phyloP scores from a whole-genome alignment of 108 stramenopile species.

The Conticribra weissflogii region DNA sequence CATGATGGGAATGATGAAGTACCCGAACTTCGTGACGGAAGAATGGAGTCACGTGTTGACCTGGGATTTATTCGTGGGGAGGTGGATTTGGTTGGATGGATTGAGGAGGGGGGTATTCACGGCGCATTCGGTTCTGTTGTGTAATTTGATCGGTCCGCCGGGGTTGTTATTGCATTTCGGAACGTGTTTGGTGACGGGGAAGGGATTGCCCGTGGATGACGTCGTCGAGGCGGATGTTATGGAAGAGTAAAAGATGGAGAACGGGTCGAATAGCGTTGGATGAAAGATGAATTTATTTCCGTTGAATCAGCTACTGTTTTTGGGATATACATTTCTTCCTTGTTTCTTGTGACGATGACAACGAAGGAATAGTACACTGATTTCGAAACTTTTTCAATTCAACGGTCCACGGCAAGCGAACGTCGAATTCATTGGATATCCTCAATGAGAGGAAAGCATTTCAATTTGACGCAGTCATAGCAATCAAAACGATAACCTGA shows the following conservation, averaged over 20 bases:
- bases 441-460: no score
- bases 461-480: no score
- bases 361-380: no score
- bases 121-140: constrained; percentile 77
- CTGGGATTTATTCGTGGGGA: constrained; percentile 93
- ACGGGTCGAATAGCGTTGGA: no score
- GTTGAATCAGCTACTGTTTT: no score
- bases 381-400: no score
- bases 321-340: no score
- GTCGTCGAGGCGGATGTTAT: constrained; percentile 42
- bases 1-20: constrained; percentile 87
- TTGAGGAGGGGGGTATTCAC: constrained; percentile 81
- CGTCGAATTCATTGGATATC: no score
- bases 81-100: constrained; percentile 90
- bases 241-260: background rate
- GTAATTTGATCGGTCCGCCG: constrained; percentile 90
- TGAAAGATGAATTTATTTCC: no score
- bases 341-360: no score
- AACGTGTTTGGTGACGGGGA: constrained; percentile 74
- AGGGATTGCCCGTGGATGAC: constrained; percentile 56
- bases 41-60: constrained; percentile 92
- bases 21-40: constrained; percentile 89
- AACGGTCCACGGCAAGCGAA: no score
- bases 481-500: no score
- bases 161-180: constrained; percentile 82